Evolutionary conservation across 495 filamentous ascomycete species (phyloP).

Genomic region (Neurospora sp.): DNA sequence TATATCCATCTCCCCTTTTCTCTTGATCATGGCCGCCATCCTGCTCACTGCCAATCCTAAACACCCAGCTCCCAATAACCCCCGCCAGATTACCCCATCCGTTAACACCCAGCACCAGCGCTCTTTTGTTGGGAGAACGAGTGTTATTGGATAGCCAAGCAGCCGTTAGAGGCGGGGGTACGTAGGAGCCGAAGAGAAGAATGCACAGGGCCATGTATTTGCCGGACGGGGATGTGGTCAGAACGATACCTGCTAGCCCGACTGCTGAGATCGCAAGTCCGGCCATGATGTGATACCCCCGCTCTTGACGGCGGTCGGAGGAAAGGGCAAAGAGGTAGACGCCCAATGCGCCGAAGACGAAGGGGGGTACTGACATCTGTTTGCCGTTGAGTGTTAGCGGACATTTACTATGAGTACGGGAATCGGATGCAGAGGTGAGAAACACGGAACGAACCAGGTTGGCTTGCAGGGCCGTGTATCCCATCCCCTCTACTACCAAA

Average conservation of each 20-base stretch:
- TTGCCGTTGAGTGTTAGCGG: neutral
- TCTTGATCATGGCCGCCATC: neutral
- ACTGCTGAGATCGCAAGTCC: conserved; percentile 36
- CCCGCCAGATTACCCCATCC: conserved; percentile 52
- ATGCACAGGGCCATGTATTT: conserved; percentile 45
- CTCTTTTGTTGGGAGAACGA: conserved; percentile 32
- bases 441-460: conserved; percentile 29
- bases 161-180: conserved; percentile 44
- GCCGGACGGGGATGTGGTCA: conserved; percentile 18
- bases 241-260: conserved; percentile 34
- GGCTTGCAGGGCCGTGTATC: conserved; percentile 31
- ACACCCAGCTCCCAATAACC: conserved; percentile 37
- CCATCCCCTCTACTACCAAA: conserved; percentile 35
- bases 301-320: conserved; percentile 22
- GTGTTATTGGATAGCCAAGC: conserved; percentile 50
- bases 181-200: conserved; percentile 42
- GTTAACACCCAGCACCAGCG: conserved; percentile 47
- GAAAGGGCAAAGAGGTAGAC: conserved; percentile 27
- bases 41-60: conserved; percentile 29
- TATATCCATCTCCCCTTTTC: neutral
- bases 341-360: conserved; percentile 37
- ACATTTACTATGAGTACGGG: neutral
- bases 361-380: conserved; percentile 44
- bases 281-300: conserved; percentile 40
- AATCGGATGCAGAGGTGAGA: neutral